phyloP scores from a whole-genome alignment of 164 flowering plant genomes.

The Magnolia officinalis region DNA sequence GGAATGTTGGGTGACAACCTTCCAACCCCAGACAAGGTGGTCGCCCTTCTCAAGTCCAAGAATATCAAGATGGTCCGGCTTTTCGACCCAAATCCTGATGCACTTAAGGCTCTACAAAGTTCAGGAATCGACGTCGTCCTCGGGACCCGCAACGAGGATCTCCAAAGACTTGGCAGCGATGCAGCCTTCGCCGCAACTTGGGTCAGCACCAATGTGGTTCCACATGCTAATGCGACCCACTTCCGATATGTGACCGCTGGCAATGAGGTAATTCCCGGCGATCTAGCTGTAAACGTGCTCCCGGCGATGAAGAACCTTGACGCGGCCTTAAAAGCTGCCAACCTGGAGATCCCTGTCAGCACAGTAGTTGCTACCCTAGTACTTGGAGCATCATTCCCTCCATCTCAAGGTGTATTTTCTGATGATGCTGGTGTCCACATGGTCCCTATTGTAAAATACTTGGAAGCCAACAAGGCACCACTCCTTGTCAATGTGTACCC shows the following conservation, averaged over 20 bases:
- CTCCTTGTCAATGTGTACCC: constrained; percentile 19
- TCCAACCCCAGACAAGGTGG: constrained; percentile 11
- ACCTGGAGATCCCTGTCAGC: constrained; percentile 3
- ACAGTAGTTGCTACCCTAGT: constrained; percentile 3
- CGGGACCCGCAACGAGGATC: constrained; percentile 12
- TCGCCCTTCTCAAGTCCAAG: constrained; percentile 10
- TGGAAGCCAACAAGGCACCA: constrained; percentile 3
- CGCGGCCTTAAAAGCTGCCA: constrained; percentile 4
- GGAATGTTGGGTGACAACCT: constrained; percentile 17
- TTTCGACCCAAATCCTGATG: constrained; percentile 16
- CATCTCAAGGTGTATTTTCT: constrained; percentile 13
- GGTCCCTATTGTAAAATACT: not conserved
- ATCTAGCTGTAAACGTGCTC: constrained; percentile 3
- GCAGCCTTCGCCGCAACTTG: constrained; percentile 9
- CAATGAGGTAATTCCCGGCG: constrained; percentile 16
- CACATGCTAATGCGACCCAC: not conserved
- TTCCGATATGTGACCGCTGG: constrained; percentile 11
- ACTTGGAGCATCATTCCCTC: constrained; percentile 17
- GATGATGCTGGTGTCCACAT: not conserved
- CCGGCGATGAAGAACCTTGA: constrained; percentile 9
- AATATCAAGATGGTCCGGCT: constrained; percentile 11
- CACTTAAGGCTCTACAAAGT: constrained; percentile 6
- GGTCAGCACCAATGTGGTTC: constrained; percentile 13
- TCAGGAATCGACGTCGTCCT: constrained; percentile 13
- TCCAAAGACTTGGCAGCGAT: constrained; percentile 3